A percentile compares a stretch with the other conserved stretches of the same genome.
phyloP scores from a whole-genome alignment of 805 yeast species.

The Brettanomyces bruxellensis region DNA sequence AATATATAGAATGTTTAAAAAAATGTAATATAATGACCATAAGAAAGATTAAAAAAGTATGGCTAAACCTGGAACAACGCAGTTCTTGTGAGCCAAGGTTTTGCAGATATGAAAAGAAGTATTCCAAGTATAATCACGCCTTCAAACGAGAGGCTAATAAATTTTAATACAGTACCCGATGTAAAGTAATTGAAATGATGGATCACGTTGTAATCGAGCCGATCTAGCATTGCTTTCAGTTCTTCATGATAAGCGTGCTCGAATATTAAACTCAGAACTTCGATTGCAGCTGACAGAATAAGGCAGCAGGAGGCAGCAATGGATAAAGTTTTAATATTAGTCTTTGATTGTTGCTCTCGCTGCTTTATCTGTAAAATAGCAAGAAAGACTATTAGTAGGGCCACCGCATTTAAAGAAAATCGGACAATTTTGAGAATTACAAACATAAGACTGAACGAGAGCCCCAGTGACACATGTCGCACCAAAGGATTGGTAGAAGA shows the following conservation, averaged over 20 bases:
- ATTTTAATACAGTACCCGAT: background rate
- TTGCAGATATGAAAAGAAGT: background rate
- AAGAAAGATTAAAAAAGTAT: too few relatives aligned
- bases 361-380: background rate
- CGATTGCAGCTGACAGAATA: background rate
- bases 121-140: background rate
- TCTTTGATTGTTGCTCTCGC: background rate
- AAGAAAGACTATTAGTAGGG: background rate
- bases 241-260: background rate
- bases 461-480: background rate
- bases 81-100: constrained; percentile 5
- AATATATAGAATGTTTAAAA: background rate
- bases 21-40: background rate
- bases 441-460: constrained; percentile 9
- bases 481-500: background rate
- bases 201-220: background rate
- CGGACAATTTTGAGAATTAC: constrained; percentile 10
- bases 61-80: too few relatives aligned
- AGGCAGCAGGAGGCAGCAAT: background rate
- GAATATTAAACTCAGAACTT: background rate
- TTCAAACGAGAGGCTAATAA: background rate
- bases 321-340: background rate
- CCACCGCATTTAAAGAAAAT: constrained; percentile 7
- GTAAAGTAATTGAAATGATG: constrained; percentile 2
- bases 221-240: background rate